Conservation (phyloP, 495 filamentous ascomycete genomes). For the Xanthoparmelia taractica region DNA sequence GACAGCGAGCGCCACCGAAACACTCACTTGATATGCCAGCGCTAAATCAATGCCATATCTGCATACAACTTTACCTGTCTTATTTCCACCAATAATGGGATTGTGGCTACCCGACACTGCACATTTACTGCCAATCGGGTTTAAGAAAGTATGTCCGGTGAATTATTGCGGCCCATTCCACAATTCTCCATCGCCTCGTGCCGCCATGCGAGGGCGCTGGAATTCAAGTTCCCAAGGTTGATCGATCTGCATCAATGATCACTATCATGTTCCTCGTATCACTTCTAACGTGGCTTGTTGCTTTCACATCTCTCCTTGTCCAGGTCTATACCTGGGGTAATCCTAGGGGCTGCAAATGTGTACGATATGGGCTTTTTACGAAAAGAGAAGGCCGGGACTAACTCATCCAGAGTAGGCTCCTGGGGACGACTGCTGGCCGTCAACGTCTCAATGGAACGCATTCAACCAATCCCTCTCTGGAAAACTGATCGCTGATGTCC, state of each 20-base stretch:
- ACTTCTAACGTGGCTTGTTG: neutral
- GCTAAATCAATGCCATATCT: neutral
- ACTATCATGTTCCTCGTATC: neutral
- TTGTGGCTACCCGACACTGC: neutral
- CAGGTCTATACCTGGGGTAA: neutral
- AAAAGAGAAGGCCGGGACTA: neutral
- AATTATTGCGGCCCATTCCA: no score
- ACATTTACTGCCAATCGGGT: neutral
- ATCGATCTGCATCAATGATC: neutral
- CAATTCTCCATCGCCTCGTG: conserved; percentile 1
- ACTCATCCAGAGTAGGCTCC: conserved; percentile 26
- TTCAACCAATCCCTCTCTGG: conserved; percentile 43
- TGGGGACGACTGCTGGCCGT: conserved; percentile 38
- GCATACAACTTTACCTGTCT: neutral
- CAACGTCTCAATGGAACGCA: conserved; percentile 30
- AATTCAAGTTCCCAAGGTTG: neutral
- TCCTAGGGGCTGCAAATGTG: conserved; percentile 15
- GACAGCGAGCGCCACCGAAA: neutral
- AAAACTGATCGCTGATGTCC: conserved; percentile 42
- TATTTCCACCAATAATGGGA: neutral
- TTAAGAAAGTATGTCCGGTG: neutral
- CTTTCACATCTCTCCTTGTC: neutral
- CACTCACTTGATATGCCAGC: neutral
- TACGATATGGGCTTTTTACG: neutral
- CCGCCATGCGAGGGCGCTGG: conserved; percentile 10